These are phyloP conservation scores for Phoma sp. DNA, from an alignment of 2,329 filamentous ascomycete genomes.

Conservation along the genomic window DNA sequence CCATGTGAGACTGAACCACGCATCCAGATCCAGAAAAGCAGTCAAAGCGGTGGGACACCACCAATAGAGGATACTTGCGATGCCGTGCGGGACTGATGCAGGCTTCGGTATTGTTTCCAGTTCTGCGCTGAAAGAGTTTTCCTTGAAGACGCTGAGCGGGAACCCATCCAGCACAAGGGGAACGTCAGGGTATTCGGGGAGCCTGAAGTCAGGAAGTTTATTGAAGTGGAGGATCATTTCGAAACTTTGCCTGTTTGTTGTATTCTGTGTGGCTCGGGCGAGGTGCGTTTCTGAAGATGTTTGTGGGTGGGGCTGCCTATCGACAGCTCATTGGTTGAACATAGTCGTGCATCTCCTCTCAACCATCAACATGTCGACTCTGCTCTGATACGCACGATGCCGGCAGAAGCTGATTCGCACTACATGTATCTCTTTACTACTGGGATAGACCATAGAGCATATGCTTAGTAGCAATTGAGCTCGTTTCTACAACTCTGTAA, in stretches of 20 bases:
- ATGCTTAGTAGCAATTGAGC: no score
- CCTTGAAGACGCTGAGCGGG: constrained; percentile 9
- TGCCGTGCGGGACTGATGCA: constrained; percentile 6
- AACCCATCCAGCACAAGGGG: constrained; percentile 1
- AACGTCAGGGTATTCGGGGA: constrained; percentile 3
- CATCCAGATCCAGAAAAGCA: constrained; percentile 31
- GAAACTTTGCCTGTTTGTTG: no score
- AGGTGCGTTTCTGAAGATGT: not conserved
- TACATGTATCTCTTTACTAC: no score
- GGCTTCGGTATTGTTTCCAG: not conserved
- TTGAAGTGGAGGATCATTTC: constrained; percentile 3
- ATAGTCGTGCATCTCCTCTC: no score
- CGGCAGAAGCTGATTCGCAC: no score
- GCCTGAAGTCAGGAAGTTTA: not conserved
- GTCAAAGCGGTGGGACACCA: constrained; percentile 26
- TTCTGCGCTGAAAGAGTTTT: constrained; percentile 7
- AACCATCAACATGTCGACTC: no score
- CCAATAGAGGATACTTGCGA: constrained; percentile 28
- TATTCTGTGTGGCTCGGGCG: no score
- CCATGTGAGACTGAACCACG: constrained; percentile 36
- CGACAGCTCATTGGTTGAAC: no score
- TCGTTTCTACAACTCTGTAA: no score
- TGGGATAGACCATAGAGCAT: no score
- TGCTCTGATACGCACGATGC: no score
- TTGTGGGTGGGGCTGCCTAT: not conserved